phyloP scores from a whole-genome alignment of 176 grass and related monocot genomes.

The Bonia amplexicaulis region DNA sequence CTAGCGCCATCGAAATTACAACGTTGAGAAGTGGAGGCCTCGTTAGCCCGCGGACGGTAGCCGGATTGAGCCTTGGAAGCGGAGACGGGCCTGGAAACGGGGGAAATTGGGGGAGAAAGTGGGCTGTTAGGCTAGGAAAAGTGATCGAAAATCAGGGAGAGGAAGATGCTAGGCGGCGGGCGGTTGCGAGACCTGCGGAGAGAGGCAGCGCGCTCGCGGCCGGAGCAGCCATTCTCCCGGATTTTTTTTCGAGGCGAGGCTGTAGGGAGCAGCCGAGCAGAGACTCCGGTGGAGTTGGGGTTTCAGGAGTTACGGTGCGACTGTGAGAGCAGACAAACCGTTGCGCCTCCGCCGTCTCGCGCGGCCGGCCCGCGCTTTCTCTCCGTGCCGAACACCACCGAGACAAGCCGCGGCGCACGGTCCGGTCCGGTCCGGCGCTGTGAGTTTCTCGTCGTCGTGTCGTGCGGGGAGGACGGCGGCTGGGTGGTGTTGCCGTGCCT shows the following conservation, averaged over 20 bases:
- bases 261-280: not conserved
- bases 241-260: not conserved
- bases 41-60: not conserved
- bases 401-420: not conserved
- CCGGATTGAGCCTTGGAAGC: not conserved
- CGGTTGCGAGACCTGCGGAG: not conserved
- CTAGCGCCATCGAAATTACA: not conserved
- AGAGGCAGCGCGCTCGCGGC: not conserved
- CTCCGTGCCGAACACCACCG: not conserved
- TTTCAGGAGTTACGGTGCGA: not conserved
- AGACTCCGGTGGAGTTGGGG: not conserved
- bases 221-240: conserved; percentile 4
- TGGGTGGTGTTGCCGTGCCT: not conserved
- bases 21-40: conserved; percentile 24
- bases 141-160: not conserved
- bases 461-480: not conserved
- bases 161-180: not conserved
- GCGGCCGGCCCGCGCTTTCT: not conserved
- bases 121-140: not conserved
- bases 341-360: not conserved
- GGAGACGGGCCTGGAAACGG: conserved; percentile 1
- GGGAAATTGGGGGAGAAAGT: not conserved
- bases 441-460: not conserved
- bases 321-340: not conserved
- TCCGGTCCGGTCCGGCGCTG: not conserved